Evolutionary conservation across 176 grass and related monocot species (phyloP), one percentile per base, ranked within the genome.

Genomic region (Tillandsia fasciculata): DNA sequence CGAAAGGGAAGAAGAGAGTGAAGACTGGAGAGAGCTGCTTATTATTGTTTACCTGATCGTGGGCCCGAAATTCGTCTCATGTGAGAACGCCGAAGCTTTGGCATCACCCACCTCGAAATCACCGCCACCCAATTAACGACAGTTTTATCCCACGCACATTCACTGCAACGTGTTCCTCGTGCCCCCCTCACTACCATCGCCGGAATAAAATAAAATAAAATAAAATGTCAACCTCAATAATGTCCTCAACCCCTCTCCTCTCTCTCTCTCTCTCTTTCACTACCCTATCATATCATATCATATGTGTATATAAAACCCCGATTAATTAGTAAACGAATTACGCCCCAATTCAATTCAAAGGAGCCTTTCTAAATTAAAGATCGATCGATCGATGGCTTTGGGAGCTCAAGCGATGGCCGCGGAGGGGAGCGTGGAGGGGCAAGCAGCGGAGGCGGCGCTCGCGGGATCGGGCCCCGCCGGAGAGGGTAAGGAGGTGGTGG

Each of bases 401-500:
- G 71, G 51, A 69, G 50, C 51, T 63, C 50, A 52, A 81, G 26
- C 48, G 52, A 22, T 58, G 61, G 10, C 17, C 68, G 42, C 18
- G 9, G 50, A n/a, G 15, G 26, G 18, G 3, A 29, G 24, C 24
- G 1, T 1, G 49, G 51, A 50, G 17, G 22, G 49, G 70, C 24
- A 24, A 24, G 33, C 29, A 33, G 29, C 29, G 29, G 3, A 5
- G 29, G 29, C 33, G 4, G 33, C 33, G 33, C 33, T 42, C 33
- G 4, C 4, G 5, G 4, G 33, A 42, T 42, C 33, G 33, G 33
- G 81, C 75, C 83, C 73, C 2, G 53, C 65, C 15, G 17, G 65
- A 2, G 64, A 79, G 2, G 54, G 33, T 51, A 77, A 63, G 8
- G 17, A 10, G 26, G 48, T 53, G 12, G 64, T 94, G 68, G 83